Percentiles rank a stretch among this genome's conserved stretches.
These are phyloP conservation scores for Salix purpurea DNA, from an alignment of 345 rosid genomes.

Conservation along the genomic window DNA sequence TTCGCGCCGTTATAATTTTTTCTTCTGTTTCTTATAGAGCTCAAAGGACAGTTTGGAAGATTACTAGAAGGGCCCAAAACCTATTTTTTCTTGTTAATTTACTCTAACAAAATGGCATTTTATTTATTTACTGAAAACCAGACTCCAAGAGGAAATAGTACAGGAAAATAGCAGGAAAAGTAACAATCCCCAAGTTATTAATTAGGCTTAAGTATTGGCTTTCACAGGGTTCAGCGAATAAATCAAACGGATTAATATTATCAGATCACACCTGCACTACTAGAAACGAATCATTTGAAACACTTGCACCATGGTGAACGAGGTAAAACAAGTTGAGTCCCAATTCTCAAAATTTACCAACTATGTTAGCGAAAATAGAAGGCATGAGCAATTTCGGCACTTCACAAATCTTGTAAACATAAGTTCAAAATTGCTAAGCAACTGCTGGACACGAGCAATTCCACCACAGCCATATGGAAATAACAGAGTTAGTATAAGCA, in stretches of 20 bases:
- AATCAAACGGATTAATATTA: background rate
- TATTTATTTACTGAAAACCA: background rate
- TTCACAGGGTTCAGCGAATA: background rate
- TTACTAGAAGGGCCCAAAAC: background rate
- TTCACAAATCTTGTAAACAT: background rate
- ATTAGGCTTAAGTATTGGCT: background rate
- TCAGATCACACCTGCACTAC: background rate
- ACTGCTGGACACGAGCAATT: background rate
- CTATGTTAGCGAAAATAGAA: background rate
- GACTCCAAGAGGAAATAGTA: background rate
- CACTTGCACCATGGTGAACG: background rate
- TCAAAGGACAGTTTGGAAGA: background rate
- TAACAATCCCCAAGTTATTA: background rate
- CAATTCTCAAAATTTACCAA: background rate
- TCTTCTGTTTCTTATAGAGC: background rate
- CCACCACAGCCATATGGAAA: conserved; percentile 7
- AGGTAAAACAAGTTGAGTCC: background rate
- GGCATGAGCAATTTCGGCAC: background rate
- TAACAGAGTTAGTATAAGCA: background rate
- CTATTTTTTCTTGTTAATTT: background rate
- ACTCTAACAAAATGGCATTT: background rate
- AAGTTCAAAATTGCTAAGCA: background rate
- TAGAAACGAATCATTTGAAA: background rate
- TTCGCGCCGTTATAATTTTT: conserved; percentile 5
- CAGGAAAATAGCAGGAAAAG: background rate